phyloP scores from a whole-genome alignment of 2,329 filamentous ascomycete species.

The Microcyclospora tardicrescens region DNA sequence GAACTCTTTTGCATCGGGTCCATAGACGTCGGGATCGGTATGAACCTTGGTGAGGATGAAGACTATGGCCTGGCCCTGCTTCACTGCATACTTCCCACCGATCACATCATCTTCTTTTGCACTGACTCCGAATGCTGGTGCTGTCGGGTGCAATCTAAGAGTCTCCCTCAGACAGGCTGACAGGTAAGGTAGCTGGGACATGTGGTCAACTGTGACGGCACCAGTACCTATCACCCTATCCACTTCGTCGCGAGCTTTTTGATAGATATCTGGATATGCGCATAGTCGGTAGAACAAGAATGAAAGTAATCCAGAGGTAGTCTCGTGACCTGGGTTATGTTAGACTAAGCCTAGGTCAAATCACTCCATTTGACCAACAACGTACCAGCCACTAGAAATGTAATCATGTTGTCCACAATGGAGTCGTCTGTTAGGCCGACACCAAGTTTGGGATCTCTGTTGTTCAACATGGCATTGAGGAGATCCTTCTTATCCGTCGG shows the following conservation, averaged over 20 bases:
- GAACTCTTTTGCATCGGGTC: constrained; percentile 52
- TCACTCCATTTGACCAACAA: no score
- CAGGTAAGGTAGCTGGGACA: constrained; percentile 53
- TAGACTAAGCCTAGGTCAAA: neutral
- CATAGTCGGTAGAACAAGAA: constrained; percentile 54
- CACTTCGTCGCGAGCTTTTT: constrained; percentile 53
- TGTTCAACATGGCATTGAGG: constrained; percentile 55
- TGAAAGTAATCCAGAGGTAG: constrained; percentile 52
- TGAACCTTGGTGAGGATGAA: constrained; percentile 44
- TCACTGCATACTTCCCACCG: constrained; percentile 48
- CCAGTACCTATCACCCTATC: constrained; percentile 50
- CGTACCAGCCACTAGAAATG: constrained; percentile 48
- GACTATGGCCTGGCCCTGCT: constrained; percentile 38
- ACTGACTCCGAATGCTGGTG: constrained; percentile 43
- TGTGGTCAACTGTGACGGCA: constrained; percentile 46
- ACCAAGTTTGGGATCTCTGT: constrained; percentile 54
- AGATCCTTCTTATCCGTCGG: constrained; percentile 51
- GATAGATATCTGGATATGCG: constrained; percentile 47
- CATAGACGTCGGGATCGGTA: constrained; percentile 50
- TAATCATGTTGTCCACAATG: constrained; percentile 55
- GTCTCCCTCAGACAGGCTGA: constrained; percentile 55
- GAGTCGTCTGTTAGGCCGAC: constrained; percentile 48
- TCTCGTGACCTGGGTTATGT: constrained; percentile 45
- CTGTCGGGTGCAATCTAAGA: constrained; percentile 46
- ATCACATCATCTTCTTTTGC: constrained; percentile 32